Conservation (phyloP, 768 basidiomycete species). For the Boletales sp. region DNA sequence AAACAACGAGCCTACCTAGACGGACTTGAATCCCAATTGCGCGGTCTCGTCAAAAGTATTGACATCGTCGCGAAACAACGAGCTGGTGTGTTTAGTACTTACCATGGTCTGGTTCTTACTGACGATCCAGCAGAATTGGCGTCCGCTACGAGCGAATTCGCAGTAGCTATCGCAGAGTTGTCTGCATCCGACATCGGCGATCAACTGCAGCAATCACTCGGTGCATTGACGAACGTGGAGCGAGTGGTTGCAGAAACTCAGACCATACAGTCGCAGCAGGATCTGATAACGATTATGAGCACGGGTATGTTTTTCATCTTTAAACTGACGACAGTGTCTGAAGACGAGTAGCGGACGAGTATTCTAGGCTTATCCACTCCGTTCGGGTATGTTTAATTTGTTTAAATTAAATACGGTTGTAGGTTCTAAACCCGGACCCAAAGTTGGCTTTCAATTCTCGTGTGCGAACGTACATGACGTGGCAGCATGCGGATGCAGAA, state of each 20-base stretch:
- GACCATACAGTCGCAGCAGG: constrained; percentile 73
- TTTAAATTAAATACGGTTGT: background rate
- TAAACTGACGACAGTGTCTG: background rate
- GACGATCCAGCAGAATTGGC: constrained; percentile 54
- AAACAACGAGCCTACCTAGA: constrained; percentile 82
- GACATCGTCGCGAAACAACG: constrained; percentile 84
- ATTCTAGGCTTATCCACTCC: constrained; percentile 84
- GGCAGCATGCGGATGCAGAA: constrained; percentile 80
- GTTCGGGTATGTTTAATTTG: constrained; percentile 59
- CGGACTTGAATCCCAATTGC: constrained; percentile 84
- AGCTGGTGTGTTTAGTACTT: constrained; percentile 43
- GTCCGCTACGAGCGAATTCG: constrained; percentile 71
- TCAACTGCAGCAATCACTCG: constrained; percentile 67
- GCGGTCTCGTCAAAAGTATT: constrained; percentile 82
- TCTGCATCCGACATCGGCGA: constrained; percentile 72
- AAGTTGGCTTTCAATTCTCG: constrained; percentile 88
- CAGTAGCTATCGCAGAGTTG: constrained; percentile 65
- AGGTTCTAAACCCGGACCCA: background rate
- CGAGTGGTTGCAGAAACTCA: constrained; percentile 71
- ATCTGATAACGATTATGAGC: constrained; percentile 76
- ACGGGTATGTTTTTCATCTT: constrained; percentile 45
- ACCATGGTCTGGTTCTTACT: background rate
- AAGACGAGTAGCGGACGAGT: constrained; percentile 68
- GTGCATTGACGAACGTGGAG: constrained; percentile 71
- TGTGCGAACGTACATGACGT: constrained; percentile 74